Evolutionary conservation across 208 protist genomes (phyloP).

Genomic region (Crithidia bombi): DNA sequence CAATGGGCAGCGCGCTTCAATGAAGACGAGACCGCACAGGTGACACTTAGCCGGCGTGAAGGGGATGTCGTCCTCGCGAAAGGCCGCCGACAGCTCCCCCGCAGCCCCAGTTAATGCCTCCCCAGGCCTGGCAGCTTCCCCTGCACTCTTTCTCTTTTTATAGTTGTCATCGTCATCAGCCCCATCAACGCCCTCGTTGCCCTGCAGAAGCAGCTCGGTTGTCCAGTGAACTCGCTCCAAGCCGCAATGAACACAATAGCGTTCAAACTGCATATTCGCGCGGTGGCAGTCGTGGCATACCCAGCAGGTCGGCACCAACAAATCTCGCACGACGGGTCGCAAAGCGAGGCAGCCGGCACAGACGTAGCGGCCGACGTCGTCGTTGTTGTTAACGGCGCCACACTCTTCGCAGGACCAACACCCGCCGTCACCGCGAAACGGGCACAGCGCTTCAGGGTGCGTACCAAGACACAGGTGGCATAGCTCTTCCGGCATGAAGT

Average conservation of each 20-base stretch:
- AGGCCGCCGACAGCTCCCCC: constrained; percentile 11
- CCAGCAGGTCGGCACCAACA: constrained; percentile 67
- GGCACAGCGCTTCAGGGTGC: constrained; percentile 64
- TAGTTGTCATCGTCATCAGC: not conserved
- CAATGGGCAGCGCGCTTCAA: constrained; percentile 77
- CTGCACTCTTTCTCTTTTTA: not conserved
- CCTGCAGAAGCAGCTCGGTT: not conserved
- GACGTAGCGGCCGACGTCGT: constrained; percentile 79
- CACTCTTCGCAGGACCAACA: constrained; percentile 71
- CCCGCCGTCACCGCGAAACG: constrained; percentile 24
- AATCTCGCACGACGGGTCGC: constrained; percentile 59
- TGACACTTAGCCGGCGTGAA: constrained; percentile 72
- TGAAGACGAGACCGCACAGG: constrained; percentile 62
- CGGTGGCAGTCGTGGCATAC: constrained; percentile 59
- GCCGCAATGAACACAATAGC: constrained; percentile 82
- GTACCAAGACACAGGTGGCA: constrained; percentile 75
- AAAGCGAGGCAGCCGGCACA: constrained; percentile 72
- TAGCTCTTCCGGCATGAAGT: constrained; percentile 34
- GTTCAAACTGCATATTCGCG: constrained; percentile 79
- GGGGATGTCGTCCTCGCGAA: constrained; percentile 36
- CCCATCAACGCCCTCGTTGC: not conserved
- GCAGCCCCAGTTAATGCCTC: not conserved
- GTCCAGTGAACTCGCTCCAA: constrained; percentile 24
- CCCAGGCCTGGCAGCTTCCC: too few species aligned
- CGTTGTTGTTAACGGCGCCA: constrained; percentile 57